Percentiles rank a stretch among this genome's conserved stretches.
These are phyloP conservation scores for Fusarium caatingaense DNA, from an alignment of 2,329 filamentous ascomycete species.

Conservation along the genomic window DNA sequence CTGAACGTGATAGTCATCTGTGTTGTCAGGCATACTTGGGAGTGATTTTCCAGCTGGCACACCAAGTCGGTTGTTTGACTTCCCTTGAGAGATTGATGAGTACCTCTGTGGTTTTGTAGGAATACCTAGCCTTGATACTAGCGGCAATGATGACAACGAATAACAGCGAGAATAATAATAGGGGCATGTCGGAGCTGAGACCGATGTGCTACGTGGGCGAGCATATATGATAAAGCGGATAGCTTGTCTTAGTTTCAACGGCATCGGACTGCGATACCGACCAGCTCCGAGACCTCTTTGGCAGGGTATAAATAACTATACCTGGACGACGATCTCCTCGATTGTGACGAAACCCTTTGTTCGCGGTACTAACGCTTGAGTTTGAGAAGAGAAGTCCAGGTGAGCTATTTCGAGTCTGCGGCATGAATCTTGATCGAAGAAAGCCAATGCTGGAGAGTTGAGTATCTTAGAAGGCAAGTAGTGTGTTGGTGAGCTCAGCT, in stretches of 20 bases:
- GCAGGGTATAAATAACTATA: constrained; percentile 6
- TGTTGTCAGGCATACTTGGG: constrained; percentile 29
- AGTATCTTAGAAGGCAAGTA: neutral
- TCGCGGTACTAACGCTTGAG: neutral
- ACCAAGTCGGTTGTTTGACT: neutral
- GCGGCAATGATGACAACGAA: neutral
- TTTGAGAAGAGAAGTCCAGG: constrained; percentile 3
- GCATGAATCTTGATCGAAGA: constrained; percentile 3
- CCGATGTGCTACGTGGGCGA: constrained; percentile 18
- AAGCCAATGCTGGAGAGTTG: neutral
- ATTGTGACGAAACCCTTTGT: neutral
- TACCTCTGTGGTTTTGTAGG: neutral
- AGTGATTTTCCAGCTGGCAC: neutral
- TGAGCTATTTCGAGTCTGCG: neutral
- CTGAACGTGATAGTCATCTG: constrained; percentile 52
- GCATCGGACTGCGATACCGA: constrained; percentile 29
- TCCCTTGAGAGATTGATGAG: constrained; percentile 3
- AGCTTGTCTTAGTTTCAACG: constrained; percentile 24
- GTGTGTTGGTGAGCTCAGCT: neutral
- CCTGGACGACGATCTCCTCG: constrained; percentile 19
- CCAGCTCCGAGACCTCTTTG: constrained; percentile 9
- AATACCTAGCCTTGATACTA: neutral
- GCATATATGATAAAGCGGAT: constrained; percentile 14
- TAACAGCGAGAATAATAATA: constrained; percentile 6
- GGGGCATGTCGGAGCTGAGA: constrained; percentile 3